phyloP scores from a whole-genome alignment of 805 yeast species.

The Candida sakaeoensis region DNA sequence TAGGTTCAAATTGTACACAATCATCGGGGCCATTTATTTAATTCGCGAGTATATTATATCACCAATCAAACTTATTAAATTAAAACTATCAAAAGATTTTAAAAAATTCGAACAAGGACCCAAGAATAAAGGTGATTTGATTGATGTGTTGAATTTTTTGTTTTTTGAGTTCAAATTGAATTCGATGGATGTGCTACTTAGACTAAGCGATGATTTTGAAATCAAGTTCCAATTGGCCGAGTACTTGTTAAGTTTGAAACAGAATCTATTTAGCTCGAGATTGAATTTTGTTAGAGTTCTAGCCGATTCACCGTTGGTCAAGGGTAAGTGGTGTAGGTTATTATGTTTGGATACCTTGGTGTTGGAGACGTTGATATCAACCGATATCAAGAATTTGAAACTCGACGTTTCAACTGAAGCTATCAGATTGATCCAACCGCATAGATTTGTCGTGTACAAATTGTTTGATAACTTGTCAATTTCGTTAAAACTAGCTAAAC shows the following conservation, averaged over 20 bases:
- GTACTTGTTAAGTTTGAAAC: slow-evolving; percentile 3
- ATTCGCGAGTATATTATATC: slow-evolving; percentile 25
- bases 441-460: slow-evolving; percentile 33
- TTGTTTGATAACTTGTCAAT: slow-evolving; percentile 37
- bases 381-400: slow-evolving; percentile 14
- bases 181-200: slow-evolving; percentile 22
- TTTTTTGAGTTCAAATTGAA: slow-evolving; percentile 13
- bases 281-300: slow-evolving; percentile 37
- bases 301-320: slow-evolving; percentile 49
- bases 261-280: slow-evolving; percentile 10
- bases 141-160: slow-evolving; percentile 3
- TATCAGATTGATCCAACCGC: slow-evolving; percentile 35
- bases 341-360: slow-evolving; percentile 34
- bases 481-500: slow-evolving; percentile 30
- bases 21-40: slow-evolving; percentile 31
- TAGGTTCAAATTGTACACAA: slow-evolving; percentile 26
- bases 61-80: slow-evolving; percentile 24
- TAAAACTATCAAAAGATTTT: slow-evolving; percentile 22
- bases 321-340: slow-evolving; percentile 49
- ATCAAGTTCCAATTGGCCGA: slow-evolving; percentile 40
- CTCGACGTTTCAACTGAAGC: slow-evolving; percentile 20
- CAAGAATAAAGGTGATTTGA: not conserved
- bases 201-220: slow-evolving; percentile 47
- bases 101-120: slow-evolving; percentile 8
- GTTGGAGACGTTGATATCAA: slow-evolving; percentile 10